phyloP scores from a whole-genome alignment of 768 basidiomycete genomes.

The Grammothele lineata region DNA sequence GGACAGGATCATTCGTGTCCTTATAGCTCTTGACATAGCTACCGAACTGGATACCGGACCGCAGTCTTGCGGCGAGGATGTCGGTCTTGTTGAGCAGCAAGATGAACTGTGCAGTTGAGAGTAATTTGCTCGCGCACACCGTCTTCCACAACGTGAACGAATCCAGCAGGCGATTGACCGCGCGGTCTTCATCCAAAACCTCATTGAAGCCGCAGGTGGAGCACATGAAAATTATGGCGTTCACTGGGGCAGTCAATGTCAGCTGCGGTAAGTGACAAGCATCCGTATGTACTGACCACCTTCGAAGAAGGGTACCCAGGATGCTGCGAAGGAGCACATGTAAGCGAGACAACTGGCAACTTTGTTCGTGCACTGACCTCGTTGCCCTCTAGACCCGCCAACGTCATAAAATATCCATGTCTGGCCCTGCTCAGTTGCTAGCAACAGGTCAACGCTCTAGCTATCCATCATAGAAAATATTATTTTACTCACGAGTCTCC shows the following conservation, averaged over 20 bases:
- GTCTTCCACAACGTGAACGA: conserved; percentile 56
- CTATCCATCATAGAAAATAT: too few relatives aligned
- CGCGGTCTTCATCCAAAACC: conserved; percentile 53
- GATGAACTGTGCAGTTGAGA: conserved; percentile 50
- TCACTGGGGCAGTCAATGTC: conserved; percentile 34
- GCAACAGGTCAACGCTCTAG: too few relatives aligned
- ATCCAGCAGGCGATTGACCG: conserved; percentile 60
- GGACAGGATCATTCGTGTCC: conserved; percentile 47
- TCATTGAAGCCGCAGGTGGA: conserved; percentile 65
- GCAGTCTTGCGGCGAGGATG: conserved; percentile 51
- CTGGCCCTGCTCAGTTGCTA: conserved; percentile 28
- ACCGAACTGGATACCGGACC: conserved; percentile 46
- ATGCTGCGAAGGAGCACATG: too few relatives aligned
- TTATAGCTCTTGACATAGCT: conserved; percentile 52
- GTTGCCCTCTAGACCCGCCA: conserved; percentile 53
- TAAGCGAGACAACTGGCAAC: too few relatives aligned
- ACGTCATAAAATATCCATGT: conserved; percentile 68
- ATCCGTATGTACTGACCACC: conserved; percentile 40
- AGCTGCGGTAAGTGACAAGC: neutral
- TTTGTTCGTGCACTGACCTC: too few relatives aligned
- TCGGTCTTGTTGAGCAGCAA: conserved; percentile 63
- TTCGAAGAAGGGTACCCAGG: conserved; percentile 70
- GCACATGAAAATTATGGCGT: conserved; percentile 63
- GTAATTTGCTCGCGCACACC: conserved; percentile 54
- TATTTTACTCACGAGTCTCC: conserved; percentile 33